phyloP scores from a whole-genome alignment of 306 rosid genomes.

The Castanospermum australe region DNA sequence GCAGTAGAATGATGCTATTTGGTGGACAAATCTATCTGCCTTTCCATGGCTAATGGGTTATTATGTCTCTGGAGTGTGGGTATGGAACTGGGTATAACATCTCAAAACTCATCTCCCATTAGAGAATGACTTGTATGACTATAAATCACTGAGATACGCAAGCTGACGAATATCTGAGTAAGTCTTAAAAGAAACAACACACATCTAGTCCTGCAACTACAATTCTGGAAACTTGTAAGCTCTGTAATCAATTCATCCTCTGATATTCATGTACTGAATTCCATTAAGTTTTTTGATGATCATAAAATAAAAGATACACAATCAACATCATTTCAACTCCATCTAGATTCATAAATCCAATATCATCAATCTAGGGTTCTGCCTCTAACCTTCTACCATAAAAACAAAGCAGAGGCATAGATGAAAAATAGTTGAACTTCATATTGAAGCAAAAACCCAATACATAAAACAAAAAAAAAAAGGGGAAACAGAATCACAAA shows the following conservation, averaged over 20 bases:
- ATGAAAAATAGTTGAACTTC: background rate
- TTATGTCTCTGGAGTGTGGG: background rate
- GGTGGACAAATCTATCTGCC: background rate
- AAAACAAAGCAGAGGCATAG: background rate
- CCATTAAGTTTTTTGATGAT: background rate
- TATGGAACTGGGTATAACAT: background rate
- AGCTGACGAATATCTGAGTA: background rate
- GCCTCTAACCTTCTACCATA: background rate
- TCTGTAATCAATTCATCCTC: background rate
- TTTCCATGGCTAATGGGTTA: background rate
- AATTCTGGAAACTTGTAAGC: background rate
- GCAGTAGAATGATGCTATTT: background rate
- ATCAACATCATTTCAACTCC: background rate
- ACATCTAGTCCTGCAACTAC: background rate
- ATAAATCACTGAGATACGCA: background rate
- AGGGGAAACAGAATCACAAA: background rate
- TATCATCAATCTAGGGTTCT: slow-evolving; percentile 15
- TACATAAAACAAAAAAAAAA: background rate
- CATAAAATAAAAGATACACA: background rate
- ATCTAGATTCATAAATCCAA: background rate
- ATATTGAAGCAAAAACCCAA: background rate
- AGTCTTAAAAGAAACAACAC: slow-evolving; percentile 9
- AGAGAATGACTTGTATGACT: background rate
- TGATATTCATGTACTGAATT: background rate
- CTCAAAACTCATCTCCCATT: background rate